Evolutionary conservation across 352 stramenopile genomes (phyloP).

Genomic region (Phytophthora idaei): DNA sequence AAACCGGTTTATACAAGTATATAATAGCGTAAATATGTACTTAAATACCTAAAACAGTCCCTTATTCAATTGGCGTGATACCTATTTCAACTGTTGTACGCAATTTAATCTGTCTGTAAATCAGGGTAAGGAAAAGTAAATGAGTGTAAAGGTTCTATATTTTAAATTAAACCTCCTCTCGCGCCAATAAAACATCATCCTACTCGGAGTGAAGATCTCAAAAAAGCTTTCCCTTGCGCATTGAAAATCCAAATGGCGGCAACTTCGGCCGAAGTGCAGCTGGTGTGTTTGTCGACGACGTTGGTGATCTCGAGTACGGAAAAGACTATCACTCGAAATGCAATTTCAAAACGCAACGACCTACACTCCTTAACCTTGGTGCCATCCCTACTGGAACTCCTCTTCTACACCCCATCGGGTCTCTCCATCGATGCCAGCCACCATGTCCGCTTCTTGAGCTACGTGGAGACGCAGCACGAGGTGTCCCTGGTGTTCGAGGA

Average conservation of each 20-base stretch:
- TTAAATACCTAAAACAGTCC: too few relatives aligned
- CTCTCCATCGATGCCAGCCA: not conserved
- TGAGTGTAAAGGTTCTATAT: not conserved
- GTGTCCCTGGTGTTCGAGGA: constrained; percentile 72
- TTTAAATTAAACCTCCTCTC: not conserved
- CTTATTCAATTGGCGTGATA: too few relatives aligned
- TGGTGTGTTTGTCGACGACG: constrained; percentile 57
- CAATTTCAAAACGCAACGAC: constrained; percentile 3
- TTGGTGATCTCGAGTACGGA: constrained; percentile 64
- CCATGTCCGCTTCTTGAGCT: constrained; percentile 56
- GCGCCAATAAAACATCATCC: not conserved
- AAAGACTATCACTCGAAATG: constrained; percentile 10
- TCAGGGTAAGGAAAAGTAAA: not conserved
- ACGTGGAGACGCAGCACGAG: constrained; percentile 72
- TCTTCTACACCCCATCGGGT: constrained; percentile 47
- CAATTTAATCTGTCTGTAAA: not conserved
- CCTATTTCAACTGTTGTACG: too few relatives aligned
- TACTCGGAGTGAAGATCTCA: not conserved
- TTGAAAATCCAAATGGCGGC: not conserved
- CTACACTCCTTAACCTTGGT: constrained; percentile 37
- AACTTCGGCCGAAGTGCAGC: constrained; percentile 51
- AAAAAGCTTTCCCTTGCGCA: constrained; percentile 1
- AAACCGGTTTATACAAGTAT: too few relatives aligned
- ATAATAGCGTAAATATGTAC: too few relatives aligned
- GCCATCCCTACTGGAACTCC: constrained; percentile 53